Percentiles rank a stretch among this genome's conserved stretches.
These are phyloP conservation scores for Ophiocordyceps sinensis DNA, from an alignment of 2,329 filamentous ascomycete species.

Conservation along the genomic window DNA sequence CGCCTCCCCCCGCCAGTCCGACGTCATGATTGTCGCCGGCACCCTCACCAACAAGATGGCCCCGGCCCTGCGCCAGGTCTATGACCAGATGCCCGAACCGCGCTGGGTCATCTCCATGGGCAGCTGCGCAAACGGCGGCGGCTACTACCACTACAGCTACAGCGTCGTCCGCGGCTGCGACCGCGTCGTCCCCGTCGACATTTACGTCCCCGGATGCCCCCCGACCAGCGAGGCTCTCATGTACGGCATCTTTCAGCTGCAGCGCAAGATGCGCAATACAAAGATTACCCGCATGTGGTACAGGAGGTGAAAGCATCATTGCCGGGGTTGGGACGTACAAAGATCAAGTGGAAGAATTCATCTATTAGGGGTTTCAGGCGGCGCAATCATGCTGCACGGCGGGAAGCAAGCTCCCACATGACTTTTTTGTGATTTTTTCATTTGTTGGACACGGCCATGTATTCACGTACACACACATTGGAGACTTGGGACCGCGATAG, in stretches of 20 bases:
- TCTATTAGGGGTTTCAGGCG: neutral
- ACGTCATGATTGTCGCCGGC: constrained; percentile 88
- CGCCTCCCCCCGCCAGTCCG: constrained; percentile 72
- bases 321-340: neutral
- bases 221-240: constrained; percentile 47
- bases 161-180: constrained; percentile 62
- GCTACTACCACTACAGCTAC: constrained; percentile 82
- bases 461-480: no score
- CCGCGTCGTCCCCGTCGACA: constrained; percentile 63
- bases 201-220: constrained; percentile 66
- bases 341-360: neutral
- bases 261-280: constrained; percentile 58
- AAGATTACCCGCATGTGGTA: constrained; percentile 44
- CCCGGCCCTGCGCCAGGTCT: constrained; percentile 75
- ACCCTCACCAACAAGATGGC: constrained; percentile 97
- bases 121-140: constrained; percentile 70
- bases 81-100: constrained; percentile 91
- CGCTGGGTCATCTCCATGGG: constrained; percentile 79
- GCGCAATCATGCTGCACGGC: neutral
- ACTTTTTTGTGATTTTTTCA: neutral
- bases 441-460: neutral
- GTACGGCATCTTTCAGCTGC: constrained; percentile 60
- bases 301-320: constrained; percentile 31
- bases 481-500: no score
- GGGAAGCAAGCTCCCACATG: neutral